Percentiles rank a stretch among this genome's conserved stretches.
Evolutionary conservation across 345 rosid species (phyloP).

Genomic region (Euclidium syriacum): DNA sequence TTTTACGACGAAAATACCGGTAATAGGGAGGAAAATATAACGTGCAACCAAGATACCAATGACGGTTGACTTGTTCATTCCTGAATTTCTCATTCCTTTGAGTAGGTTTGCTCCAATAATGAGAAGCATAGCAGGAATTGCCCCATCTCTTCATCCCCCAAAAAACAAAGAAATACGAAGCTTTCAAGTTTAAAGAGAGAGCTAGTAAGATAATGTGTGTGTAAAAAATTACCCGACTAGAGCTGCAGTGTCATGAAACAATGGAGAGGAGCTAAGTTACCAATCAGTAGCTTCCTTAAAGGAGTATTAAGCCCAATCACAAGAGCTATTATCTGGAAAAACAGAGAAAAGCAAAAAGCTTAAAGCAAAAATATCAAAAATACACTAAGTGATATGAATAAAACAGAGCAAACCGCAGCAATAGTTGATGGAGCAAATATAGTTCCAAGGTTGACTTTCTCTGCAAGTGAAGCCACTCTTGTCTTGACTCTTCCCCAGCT

Average conservation of each 20-base stretch:
- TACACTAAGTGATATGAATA: too few relatives aligned
- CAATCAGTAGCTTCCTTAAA: conserved; percentile 42
- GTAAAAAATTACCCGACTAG: conserved; percentile 50
- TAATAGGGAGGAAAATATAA: conserved; percentile 45
- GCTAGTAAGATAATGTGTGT: not conserved
- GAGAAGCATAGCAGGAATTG: conserved; percentile 57
- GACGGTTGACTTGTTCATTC: conserved; percentile 33
- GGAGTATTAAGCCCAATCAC: conserved; percentile 39
- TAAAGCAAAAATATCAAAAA: too few relatives aligned
- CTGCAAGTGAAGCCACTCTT: conserved; percentile 13
- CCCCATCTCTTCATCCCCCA: conserved; percentile 50
- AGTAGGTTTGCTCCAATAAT: conserved; percentile 59
- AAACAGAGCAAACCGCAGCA: conserved; percentile 45
- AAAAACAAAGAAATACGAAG: not conserved
- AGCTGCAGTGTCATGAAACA: conserved; percentile 48
- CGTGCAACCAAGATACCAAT: conserved; percentile 45
- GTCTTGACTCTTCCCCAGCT: conserved; percentile 23
- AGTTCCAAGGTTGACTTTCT: conserved; percentile 36
- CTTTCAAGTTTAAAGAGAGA: not conserved
- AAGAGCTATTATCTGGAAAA: conserved; percentile 52
- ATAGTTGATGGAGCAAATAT: conserved; percentile 56
- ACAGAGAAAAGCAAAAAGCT: not conserved
- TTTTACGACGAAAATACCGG: conserved; percentile 49
- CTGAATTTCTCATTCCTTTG: conserved; percentile 50
- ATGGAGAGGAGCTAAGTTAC: conserved; percentile 53